Base-by-base conservation (phyloP, 108 stramenopile genomes). In the Bacterosira constricta region DNA sequence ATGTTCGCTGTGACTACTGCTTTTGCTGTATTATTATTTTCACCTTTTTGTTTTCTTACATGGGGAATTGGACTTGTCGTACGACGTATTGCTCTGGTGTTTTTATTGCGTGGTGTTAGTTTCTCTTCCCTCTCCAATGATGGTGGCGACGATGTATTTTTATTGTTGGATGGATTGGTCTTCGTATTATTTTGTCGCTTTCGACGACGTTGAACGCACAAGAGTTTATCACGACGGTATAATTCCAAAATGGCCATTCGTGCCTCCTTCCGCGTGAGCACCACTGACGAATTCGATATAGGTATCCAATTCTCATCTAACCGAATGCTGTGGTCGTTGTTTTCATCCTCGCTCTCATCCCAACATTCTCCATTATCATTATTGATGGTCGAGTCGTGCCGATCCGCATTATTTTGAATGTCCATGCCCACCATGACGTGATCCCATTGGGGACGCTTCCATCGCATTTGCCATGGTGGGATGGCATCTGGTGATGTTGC, bases 361-460 rank as follows among this genome's bases (percentile, higher is more conserved):
- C n/a, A n/a, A n/a, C n/a, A n/a, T n/a, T n/a, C n/a, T n/a, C n/a
- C n/a, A n/a, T n/a, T n/a, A n/a, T n/a, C n/a, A n/a, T n/a, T n/a
- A n/a, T n/a, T n/a, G n/a, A n/a, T n/a, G n/a, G n/a, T n/a, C n/a
- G n/a, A n/a, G n/a, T n/a, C n/a, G n/a, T n/a, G n/a, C n/a, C n/a
- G n/a, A n/a, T n/a, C n/a, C n/a, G n/a, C n/a, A n/a, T n/a, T n/a
- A 66, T 52, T 53, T 26, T 66, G 46, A 38, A 20, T 25, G 27
- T 49, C 66, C 1, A 78, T 58, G 21, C 69, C 77, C 37, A 60
- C 46, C 18, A n/a, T 49, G 27, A 79, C 77, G 36, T 26, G 47
- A 39, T 79, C 58, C 56, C 63, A 66, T 38, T 46, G 63, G 35
- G 77, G 77, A n/a, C 77, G 77, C 41, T 79, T 79, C 77, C 77